These are phyloP conservation scores for Podila horticola DNA, from an alignment of 192 early-diverging fungal species.

Conservation along the genomic window DNA sequence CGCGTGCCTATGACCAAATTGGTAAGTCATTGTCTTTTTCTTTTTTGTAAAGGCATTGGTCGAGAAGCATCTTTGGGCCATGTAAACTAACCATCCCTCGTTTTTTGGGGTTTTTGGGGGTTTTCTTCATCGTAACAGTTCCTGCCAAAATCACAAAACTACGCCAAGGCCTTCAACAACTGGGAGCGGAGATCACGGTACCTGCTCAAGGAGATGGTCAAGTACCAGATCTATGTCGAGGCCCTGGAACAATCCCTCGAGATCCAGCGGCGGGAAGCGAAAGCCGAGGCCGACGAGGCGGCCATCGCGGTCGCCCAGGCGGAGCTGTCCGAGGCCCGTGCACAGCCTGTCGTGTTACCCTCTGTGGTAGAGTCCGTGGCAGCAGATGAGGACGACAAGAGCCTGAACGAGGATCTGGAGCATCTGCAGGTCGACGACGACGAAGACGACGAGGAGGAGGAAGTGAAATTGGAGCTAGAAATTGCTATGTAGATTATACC, in stretches of 20 bases:
- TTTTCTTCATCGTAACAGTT: too few relatives aligned
- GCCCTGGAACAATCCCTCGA: constrained; percentile 67
- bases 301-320: not conserved
- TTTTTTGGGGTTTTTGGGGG: too few relatives aligned
- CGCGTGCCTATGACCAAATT: constrained; percentile 60
- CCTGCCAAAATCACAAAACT: constrained; percentile 63
- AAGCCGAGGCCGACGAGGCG: not conserved
- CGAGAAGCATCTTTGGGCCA: too few relatives aligned
- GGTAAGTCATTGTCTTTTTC: constrained; percentile 43
- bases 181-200: constrained; percentile 85
- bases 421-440: too few relatives aligned
- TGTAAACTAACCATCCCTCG: too few relatives aligned
- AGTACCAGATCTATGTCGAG: constrained; percentile 84
- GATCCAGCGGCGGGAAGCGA: not conserved
- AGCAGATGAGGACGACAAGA: too few relatives aligned
- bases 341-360: not conserved
- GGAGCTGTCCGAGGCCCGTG: not conserved
- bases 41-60: too few relatives aligned
- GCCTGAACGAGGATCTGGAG: too few relatives aligned
- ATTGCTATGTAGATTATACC: too few relatives aligned
- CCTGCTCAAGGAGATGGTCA: constrained; percentile 84
- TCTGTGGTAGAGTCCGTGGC: too few relatives aligned
- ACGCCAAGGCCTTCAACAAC: constrained; percentile 75
- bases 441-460: too few relatives aligned
- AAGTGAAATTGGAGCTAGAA: too few relatives aligned